Conservation (phyloP, 441 rosid species). For the Viola pubescens region DNA sequence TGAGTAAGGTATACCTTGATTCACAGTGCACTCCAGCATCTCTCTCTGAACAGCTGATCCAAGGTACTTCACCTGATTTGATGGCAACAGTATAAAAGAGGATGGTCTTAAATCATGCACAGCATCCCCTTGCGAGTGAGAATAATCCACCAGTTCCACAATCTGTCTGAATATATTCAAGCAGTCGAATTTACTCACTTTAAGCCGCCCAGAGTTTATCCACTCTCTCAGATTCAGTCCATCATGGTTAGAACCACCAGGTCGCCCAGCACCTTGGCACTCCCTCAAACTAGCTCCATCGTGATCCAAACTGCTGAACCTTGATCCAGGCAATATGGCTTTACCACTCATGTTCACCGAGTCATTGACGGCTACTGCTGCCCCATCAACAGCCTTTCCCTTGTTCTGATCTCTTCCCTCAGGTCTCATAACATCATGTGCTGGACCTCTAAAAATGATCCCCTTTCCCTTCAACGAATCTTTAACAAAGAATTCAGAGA, state of each 20-base stretch:
- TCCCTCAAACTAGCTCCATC: slow-evolving; percentile 62
- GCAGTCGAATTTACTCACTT: slow-evolving; percentile 53
- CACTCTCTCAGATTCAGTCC: slow-evolving; percentile 67
- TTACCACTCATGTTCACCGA: slow-evolving; percentile 26
- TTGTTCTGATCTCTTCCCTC: slow-evolving; percentile 31
- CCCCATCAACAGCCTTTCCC: slow-evolving; percentile 26
- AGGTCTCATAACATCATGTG: slow-evolving; percentile 27
- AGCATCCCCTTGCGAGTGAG: slow-evolving; percentile 58
- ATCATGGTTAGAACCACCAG: slow-evolving; percentile 36
- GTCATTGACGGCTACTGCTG: slow-evolving; percentile 29
- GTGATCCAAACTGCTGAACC: slow-evolving; percentile 21
- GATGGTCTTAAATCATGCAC: slow-evolving; percentile 57
- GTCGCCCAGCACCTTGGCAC: slow-evolving; percentile 43
- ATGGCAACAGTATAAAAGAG: slow-evolving; percentile 46
- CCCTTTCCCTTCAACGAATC: slow-evolving; percentile 78
- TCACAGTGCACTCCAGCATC: slow-evolving; percentile 13
- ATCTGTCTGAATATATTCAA: slow-evolving; percentile 70
- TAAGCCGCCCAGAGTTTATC: slow-evolving; percentile 44
- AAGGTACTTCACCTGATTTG: slow-evolving; percentile 52
- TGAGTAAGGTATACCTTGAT: slow-evolving; percentile 16
- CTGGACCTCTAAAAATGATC: slow-evolving; percentile 45
- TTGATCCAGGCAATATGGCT: slow-evolving; percentile 28
- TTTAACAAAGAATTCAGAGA: slow-evolving; percentile 73
- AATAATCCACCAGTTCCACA: slow-evolving; percentile 54
- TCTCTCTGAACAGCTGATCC: slow-evolving; percentile 40